Base-by-base conservation (phyloP, 148 eudicot species). In the Rhododendron simsii region DNA sequence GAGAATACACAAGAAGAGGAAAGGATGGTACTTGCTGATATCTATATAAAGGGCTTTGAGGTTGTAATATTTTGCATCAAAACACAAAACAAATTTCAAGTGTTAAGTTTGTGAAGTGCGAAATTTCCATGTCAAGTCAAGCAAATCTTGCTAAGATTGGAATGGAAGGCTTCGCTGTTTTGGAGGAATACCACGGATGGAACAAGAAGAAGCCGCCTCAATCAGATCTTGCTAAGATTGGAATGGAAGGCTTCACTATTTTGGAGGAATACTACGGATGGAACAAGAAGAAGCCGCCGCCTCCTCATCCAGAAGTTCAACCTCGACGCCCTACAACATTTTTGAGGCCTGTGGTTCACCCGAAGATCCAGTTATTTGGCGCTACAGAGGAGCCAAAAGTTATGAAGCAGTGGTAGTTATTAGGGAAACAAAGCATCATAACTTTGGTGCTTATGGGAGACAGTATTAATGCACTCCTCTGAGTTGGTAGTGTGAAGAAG, bases 211-310 rank as follows among this genome's bases (percentile, higher is more conserved):
- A 82, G 45, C 51, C 78, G 3, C 11, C 51, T 18, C 71, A 88
- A 51, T 85, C 81, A 44, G 78, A 35, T n/a, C 82, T 82, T 61
- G 73, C 48, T 48, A 81, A 67, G 9, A 69, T 87, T 63, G 89
- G 86, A 37, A 14, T 51, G 0, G 89, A 87, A 28, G 69, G 86
- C 44, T 84, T 73, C 30, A 18, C 35, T 21, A 48, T 79, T 69
- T 50, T 79, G 45, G 86, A 87, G 0, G 85, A 81, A 11, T 45
- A 50, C 39, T 73, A 44, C 1, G 57, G 75, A 21, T 30, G 84
- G 28, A 85, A 76, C 18, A 79, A 39, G 63, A 78, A 48, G 79
- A 55, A 82, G 48, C 18, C 35, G 0, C 80, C 8, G 0, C 39
- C 18, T 30, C 76, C 18, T 71, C 39, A 30, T 71, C 76, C 14